Conservation (phyloP, 208 protist genomes). For the Acanthamoeba lenticulata region DNA sequence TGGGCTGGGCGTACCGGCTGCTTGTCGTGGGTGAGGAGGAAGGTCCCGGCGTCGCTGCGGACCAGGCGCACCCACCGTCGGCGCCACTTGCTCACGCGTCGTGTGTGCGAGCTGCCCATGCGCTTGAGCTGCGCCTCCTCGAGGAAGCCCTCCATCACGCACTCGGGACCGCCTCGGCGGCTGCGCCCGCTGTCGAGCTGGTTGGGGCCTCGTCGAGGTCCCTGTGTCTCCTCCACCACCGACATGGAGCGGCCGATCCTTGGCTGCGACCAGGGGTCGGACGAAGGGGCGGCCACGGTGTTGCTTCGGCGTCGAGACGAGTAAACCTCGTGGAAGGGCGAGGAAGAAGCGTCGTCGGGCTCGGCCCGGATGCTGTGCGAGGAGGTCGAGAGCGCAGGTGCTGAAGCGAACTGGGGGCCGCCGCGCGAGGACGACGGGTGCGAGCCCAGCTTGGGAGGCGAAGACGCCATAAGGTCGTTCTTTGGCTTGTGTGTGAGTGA, state of each 20-base stretch:
- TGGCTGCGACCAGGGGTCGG: no score
- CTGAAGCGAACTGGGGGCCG: neutral
- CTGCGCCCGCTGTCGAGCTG: neutral
- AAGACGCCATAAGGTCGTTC: neutral
- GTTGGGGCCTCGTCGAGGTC: neutral
- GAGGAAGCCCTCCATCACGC: neutral
- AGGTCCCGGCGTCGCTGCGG: neutral
- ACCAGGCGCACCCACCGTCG: neutral
- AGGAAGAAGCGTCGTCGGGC: neutral
- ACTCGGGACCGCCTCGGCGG: neutral
- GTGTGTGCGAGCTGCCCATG: neutral
- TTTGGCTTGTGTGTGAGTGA: neutral
- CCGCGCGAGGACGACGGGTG: no score
- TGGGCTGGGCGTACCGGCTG: neutral
- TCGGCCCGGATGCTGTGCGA: neutral
- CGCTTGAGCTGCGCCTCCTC: neutral
- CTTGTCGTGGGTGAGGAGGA: neutral
- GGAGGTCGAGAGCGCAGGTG: neutral
- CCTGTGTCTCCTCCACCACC: no score
- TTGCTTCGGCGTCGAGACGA: no score
- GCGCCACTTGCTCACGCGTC: constrained; percentile 3
- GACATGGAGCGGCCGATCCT: no score
- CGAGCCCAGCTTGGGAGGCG: no score
- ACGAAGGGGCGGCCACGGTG: no score
- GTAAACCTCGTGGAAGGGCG: neutral